Evolutionary conservation across 352 stramenopile genomes (phyloP), one percentile per base, ranked within the genome.

Genomic region (Hyaloperonospora brassicae): DNA sequence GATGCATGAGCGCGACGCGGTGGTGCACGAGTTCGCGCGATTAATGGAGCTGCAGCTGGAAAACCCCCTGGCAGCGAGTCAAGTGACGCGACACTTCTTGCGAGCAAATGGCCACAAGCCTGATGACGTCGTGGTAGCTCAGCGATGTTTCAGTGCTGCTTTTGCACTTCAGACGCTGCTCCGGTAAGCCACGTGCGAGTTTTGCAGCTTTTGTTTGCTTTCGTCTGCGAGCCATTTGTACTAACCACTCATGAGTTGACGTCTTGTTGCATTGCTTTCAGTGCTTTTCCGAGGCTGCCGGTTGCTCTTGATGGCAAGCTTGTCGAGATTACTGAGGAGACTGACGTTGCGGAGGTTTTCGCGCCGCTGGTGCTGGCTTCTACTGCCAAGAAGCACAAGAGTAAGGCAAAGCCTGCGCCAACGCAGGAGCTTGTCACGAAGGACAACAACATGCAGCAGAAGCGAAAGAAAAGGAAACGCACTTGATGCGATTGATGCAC

Each of bases 81-180:
- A 72, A 31, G 61, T 88, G 13, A 56, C 86, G 2, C 50, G 64
- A 48, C 46, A 82, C 47, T 91, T 91, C 36, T 60, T 88, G 27
- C 44, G 79, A 34, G 51, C 40, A 12, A 91, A 91, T 30, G 77
- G 75, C 7, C 72, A 87, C 55, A 66, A 66, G 35, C 2, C 55
- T 8, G 61, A 72, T 30, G 62, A 83, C 6, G 34, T 58, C 11
- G 57, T 64, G 39, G 39, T 59, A 13, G 81, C 76, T 7, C 68
- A 91, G 61, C 76, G 89, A 67, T 87, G 76, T 53, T 85, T 89
- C 47, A 87, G 80, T 57, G 73, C 77, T 42, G 81, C 79, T 14
- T 92, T 92, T 49, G 76, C 81, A 0, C 61, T 92, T 21, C 81
- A 92, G 53, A 87, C 79, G 14, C 45, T 89, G n/a, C 48, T 92